These are phyloP conservation scores for Globisporangium rhizosaccharum DNA, from an alignment of 352 stramenopile genomes.

Conservation along the genomic window DNA sequence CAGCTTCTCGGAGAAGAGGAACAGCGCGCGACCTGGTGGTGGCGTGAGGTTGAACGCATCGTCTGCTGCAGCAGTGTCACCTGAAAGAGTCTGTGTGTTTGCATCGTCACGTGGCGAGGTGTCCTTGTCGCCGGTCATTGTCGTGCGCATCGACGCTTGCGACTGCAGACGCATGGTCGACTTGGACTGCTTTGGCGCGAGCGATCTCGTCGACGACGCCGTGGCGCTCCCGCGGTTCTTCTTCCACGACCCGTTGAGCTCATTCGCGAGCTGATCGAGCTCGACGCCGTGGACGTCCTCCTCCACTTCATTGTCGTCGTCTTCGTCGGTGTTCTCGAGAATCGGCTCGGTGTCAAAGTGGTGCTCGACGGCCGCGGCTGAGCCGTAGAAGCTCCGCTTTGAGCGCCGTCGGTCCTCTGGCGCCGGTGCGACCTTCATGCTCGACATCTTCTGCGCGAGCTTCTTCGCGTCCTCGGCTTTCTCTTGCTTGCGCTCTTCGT, in stretches of 20 bases:
- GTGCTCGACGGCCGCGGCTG: neutral
- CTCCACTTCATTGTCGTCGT: conserved; percentile 28
- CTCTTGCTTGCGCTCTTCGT: conserved; percentile 29
- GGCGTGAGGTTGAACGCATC: conserved; percentile 12
- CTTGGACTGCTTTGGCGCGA: neutral
- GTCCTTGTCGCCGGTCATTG: neutral
- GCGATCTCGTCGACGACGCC: neutral
- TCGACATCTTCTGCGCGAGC: conserved; percentile 50
- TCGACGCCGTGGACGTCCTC: conserved; percentile 26
- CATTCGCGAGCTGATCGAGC: conserved; percentile 14
- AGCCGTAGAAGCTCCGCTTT: conserved; percentile 19
- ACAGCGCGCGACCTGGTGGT: conserved; percentile 27
- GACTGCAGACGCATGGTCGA: neutral
- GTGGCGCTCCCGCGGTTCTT: neutral
- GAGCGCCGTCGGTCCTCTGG: conserved; percentile 13
- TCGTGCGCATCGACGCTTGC: neutral
- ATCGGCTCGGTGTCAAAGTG: conserved; percentile 8
- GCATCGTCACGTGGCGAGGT: neutral
- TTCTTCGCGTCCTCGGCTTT: conserved; percentile 49
- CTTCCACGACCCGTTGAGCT: conserved; percentile 5
- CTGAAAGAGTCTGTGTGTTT: too few species aligned
- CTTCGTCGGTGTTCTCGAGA: conserved; percentile 18
- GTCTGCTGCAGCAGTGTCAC: neutral
- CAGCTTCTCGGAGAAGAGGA: conserved; percentile 43
- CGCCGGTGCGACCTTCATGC: conserved; percentile 39